Percentiles rank a stretch among this genome's conserved stretches.
phyloP scores from a whole-genome alignment of 495 filamentous ascomycete species.

The Aspergillus sparsus region DNA sequence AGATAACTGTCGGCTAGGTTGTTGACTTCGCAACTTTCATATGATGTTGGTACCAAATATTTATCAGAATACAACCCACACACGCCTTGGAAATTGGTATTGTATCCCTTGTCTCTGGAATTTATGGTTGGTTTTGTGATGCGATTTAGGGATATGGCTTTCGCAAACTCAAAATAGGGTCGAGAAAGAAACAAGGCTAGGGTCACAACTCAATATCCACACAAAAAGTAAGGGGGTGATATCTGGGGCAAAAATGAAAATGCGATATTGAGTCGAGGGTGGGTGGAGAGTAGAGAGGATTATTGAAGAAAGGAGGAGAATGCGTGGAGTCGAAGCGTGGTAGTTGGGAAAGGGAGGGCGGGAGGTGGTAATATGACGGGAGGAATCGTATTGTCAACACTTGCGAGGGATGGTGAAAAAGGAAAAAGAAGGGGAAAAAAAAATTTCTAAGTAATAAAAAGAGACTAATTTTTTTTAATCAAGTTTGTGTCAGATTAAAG shows the following conservation, averaged over 20 bases:
- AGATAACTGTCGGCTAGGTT: background rate
- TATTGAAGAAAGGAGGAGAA: conserved; percentile 3
- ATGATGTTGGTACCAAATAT: conserved; percentile 1
- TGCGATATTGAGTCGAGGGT: conserved; percentile 1
- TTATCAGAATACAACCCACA: background rate
- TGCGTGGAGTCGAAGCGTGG: conserved; percentile 9
- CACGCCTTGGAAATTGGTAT: background rate
- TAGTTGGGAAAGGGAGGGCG: conserved; percentile 12
- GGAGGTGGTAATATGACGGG: conserved; percentile 22
- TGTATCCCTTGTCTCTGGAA: background rate
- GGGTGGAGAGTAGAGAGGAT: conserved; percentile 1
- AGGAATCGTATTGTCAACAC: conserved; percentile 17
- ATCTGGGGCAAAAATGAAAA: background rate
- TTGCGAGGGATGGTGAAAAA: conserved; percentile 8
- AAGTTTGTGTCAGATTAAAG: conserved; percentile 15
- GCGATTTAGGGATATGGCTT: background rate
- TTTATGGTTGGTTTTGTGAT: background rate
- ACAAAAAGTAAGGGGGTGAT: background rate
- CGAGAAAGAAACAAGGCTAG: background rate
- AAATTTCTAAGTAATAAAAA: conserved; percentile 13
- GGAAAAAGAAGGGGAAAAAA: conserved; percentile 5
- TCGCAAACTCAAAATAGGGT: background rate
- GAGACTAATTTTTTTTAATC: conserved; percentile 12
- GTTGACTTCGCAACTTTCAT: conserved; percentile 4
- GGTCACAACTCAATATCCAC: background rate